Evolutionary conservation across 169 alveolate species (phyloP), one percentile per base, ranked within the genome.

Genomic region (Eimeria praecox): DNA sequence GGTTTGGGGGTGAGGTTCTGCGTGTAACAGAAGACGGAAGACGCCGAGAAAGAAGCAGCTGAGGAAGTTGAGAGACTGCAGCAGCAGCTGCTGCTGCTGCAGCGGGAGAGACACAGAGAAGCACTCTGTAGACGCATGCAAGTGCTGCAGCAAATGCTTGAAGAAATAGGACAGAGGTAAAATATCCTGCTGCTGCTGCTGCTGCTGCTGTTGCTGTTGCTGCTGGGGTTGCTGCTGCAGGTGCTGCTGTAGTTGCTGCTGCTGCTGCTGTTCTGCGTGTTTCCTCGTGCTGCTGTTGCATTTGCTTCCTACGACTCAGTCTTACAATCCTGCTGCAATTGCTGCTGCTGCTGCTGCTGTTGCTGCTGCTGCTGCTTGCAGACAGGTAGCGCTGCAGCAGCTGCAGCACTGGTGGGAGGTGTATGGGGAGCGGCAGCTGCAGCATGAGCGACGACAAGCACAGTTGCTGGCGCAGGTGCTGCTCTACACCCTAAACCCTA

Each of bases 371-470:
- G 90, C 90, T 80, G 90, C 90, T 27, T 27, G 69, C 91, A 82
- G 91, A 52, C 91, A 82, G 49, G 54, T 18, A n/a, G 56, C n/a
- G 73, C 75, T 82, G 91, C 91, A 82, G 91, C 91, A 82, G 75
- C 91, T 82, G 91, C 91, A 82, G 91, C 91, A 52, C 52, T 82
- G 91, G 91, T 82, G 91, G 91, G 91, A 82, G 49, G 91, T 54
- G 5, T 82, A 82, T 52, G 91, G 91, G 75, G 54, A 82, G 73
- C 91, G 91, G 91, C 91, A 82, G 91, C 91, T 82, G 77, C 91
- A 12, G 91, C 91, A 82, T 20, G 91, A 49, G 91, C 91, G 38
- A 38, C 91, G 91, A 30, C 91, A 82, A 20, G 91, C 91, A 10
- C 54, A 24, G 69, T 33, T 82, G 69, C 52, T 82, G 91, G 38